Evolutionary conservation across 768 basidiomycete species (phyloP).

Genomic region (Serendipita sp.): DNA sequence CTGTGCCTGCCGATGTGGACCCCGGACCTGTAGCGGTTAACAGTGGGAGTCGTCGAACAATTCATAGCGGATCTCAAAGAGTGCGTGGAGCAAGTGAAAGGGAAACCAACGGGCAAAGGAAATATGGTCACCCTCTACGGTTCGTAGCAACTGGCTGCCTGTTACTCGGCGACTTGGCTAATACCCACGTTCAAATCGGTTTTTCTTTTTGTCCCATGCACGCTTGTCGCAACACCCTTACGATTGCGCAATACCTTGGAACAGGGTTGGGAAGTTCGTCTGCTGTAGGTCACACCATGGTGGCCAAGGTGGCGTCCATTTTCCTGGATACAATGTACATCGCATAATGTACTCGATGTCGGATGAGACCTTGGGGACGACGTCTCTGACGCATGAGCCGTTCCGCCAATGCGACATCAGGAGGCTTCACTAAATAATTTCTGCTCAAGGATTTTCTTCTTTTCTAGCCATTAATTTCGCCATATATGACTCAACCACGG

Average conservation of each 20-base stretch:
- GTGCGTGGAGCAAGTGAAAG: constrained; percentile 53
- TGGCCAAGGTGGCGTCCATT: constrained; percentile 56
- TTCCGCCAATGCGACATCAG: no score
- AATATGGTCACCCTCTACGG: constrained; percentile 87
- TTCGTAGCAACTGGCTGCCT: constrained; percentile 17
- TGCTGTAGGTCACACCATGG: constrained; percentile 64
- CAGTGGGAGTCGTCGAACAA: constrained; percentile 54
- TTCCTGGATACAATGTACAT: constrained; percentile 75
- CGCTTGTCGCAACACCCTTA: background rate
- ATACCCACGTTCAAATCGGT: background rate
- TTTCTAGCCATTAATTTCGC: background rate
- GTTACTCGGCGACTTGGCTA: background rate
- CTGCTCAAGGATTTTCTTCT: no score
- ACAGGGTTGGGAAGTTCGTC: constrained; percentile 69
- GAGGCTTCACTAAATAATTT: no score
- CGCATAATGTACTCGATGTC: constrained; percentile 24
- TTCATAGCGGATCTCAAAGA: constrained; percentile 76
- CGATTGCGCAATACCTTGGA: background rate
- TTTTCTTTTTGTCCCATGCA: background rate
- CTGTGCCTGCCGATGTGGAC: background rate
- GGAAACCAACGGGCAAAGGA: constrained; percentile 50
- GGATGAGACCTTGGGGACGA: no score
- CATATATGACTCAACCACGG: background rate
- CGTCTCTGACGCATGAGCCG: no score
- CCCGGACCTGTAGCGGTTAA: constrained; percentile 42